Conservation (phyloP, 75 land plant genomes). For the Selaginella moellendorffii region DNA sequence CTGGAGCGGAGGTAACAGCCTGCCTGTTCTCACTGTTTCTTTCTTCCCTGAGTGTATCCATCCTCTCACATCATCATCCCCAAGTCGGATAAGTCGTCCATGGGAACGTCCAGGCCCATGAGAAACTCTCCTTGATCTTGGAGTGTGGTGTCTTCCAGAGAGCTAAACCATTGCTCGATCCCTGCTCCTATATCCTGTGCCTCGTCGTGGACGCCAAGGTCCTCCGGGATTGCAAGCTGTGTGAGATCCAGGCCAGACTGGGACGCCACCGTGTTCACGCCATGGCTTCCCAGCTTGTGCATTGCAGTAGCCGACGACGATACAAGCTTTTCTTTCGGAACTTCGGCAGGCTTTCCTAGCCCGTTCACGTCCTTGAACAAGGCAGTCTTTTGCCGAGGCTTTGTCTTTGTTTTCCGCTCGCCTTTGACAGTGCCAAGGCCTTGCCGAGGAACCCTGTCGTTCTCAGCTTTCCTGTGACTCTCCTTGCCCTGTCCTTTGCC, state of each 20-base stretch:
- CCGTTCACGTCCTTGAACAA: constrained; percentile 54
- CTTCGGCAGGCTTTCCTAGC: background rate
- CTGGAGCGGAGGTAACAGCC: too few species aligned
- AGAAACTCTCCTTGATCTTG: constrained; percentile 38
- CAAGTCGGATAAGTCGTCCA: constrained; percentile 72
- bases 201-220: background rate
- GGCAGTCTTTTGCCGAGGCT: constrained; percentile 63
- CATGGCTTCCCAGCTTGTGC: background rate
- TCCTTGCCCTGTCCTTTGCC: constrained; percentile 43
- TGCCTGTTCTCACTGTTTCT: too few species aligned
- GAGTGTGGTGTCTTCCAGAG: constrained; percentile 44
- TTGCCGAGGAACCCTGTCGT: constrained; percentile 34
- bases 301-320: too few species aligned
- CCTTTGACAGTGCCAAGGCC: constrained; percentile 38
- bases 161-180: too few species aligned
- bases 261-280: background rate
- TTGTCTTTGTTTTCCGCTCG: constrained; percentile 67
- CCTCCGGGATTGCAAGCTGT: background rate
- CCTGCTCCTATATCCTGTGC: background rate
- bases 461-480: constrained; percentile 21
- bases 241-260: background rate
- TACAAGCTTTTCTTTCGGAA: background rate
- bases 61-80: constrained; percentile 50
- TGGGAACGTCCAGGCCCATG: constrained; percentile 73
- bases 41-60: constrained; percentile 7